Conservation (phyloP, 176 grass and related monocot species). For the Oryza meyeriana region DNA sequence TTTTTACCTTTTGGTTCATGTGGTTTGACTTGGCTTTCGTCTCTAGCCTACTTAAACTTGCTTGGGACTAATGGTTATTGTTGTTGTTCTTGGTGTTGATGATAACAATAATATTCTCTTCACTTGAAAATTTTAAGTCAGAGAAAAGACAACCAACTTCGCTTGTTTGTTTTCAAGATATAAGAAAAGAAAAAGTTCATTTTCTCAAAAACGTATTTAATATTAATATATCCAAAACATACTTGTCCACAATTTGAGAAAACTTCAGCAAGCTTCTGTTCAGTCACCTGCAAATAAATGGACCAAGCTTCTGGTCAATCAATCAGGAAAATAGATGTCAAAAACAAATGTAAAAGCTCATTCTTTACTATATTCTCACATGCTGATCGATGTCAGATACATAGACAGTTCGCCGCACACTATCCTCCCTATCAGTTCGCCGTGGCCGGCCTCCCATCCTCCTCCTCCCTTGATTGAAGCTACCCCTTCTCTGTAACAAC, state of each 20-base stretch:
- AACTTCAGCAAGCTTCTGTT: conserved; percentile 96
- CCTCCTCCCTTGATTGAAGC: conserved; percentile 60
- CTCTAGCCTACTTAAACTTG: not conserved
- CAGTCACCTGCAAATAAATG: conserved; percentile 70
- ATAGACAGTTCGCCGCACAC: conserved; percentile 84
- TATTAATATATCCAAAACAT: conserved; percentile 24
- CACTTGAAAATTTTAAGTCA: not conserved
- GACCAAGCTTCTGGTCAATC: not conserved
- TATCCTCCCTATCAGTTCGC: conserved; percentile 72
- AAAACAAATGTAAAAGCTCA: conserved; percentile 19
- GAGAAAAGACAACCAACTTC: not conserved
- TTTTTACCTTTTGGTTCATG: not conserved
- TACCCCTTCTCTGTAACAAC: conserved; percentile 59
- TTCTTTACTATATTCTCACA: conserved; percentile 54
- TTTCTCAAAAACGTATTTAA: not conserved
- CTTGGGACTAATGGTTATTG: not conserved
- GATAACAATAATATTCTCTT: not conserved
- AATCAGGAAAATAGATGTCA: not conserved
- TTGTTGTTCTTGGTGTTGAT: not conserved
- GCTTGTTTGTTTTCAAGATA: not conserved
- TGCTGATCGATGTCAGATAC: conserved; percentile 90
- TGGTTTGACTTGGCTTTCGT: not conserved
- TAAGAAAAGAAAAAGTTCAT: not conserved
- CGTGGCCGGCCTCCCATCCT: conserved; percentile 58
- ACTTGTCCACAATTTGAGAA: conserved; percentile 89